Base-by-base conservation (phyloP, 306 rosid species). In the Cucurbita pepo region DNA sequence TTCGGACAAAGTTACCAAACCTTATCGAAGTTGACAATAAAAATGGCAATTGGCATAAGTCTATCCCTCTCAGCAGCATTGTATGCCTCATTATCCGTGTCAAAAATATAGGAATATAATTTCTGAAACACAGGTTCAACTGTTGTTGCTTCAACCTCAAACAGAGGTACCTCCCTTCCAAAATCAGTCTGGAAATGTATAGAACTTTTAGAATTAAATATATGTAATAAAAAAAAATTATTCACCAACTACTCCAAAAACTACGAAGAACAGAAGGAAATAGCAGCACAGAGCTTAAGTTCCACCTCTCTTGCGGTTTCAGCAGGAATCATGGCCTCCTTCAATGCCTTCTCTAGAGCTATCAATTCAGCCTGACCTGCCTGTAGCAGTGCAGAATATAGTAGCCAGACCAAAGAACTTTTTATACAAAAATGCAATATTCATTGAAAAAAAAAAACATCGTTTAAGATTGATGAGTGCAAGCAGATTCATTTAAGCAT, bases 21-120 rank as follows among this genome's bases (percentile, higher is more conserved):
- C 97, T 93, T 93, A 77, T 93, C 98, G 77, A 93, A 93, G 82
- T 93, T 93, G 78, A 90, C 88, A 71, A 90, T 48, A 85, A 90
- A 93, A 79, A 93, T 88, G 77, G 90, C 90, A 83, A 75, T 87
- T 16, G 97, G 86, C 64, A 81, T 84, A 58, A 86, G 90, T 74
- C 76, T 85, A 77, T 87, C 96, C 87, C 83, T 77, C 75, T 88
- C 86, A 0, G 76, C 69, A 70, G 69, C 82, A 52, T 96, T 83
- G 71, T 81, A 53, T 66, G 84, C 86, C 76, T 51, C 79, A 58
- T 30, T 61, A 64, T 85, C 96, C 51, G 52, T 71, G 80, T 88
- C 90, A 75, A 93, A 93, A 72, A 86, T 81, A 79, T 87, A 93
- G 79, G 97, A 83, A 82, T 90, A 90, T 79, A 94, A 71, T 80